Conservation (phyloP, 2,329 filamentous ascomycete genomes). For the Exophiala sideris region DNA sequence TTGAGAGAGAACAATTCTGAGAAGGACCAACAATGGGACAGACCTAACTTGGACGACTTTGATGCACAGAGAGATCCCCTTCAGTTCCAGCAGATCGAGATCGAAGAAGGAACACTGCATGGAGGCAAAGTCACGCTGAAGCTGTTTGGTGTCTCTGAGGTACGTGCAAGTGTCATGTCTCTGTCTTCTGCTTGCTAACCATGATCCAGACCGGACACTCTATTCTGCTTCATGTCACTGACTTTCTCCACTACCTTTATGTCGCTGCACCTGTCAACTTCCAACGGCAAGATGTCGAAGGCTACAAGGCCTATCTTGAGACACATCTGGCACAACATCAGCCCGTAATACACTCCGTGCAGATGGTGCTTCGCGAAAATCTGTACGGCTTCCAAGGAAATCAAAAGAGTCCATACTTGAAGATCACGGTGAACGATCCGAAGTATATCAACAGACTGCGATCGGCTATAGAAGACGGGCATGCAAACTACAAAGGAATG, state of each 20-base stretch:
- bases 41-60: conserved; percentile 60
- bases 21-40: conserved; percentile 88
- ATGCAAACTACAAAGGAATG: conserved; percentile 84
- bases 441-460: conserved; percentile 77
- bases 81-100: conserved; percentile 94
- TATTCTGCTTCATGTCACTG: conserved; percentile 88
- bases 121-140: conserved; percentile 77
- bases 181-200: not conserved
- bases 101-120: conserved; percentile 79
- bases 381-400: conserved; percentile 95
- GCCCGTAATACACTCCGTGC: conserved; percentile 72
- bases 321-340: conserved; percentile 69
- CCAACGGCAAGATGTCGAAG: conserved; percentile 69
- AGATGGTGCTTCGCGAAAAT: conserved; percentile 81
- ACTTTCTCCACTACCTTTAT: conserved; percentile 95
- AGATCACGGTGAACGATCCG: conserved; percentile 87
- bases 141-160: conserved; percentile 88
- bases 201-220: conserved; percentile 68
- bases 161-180: conserved; percentile 33
- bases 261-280: conserved; percentile 84
- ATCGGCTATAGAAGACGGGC: conserved; percentile 67
- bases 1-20: conserved; percentile 85
- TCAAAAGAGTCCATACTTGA: conserved; percentile 83
- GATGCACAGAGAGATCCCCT: conserved; percentile 65
- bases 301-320: conserved; percentile 79